These are phyloP conservation scores for Venturia nashicola DNA, from an alignment of 2,329 filamentous ascomycete genomes.

Conservation along the genomic window DNA sequence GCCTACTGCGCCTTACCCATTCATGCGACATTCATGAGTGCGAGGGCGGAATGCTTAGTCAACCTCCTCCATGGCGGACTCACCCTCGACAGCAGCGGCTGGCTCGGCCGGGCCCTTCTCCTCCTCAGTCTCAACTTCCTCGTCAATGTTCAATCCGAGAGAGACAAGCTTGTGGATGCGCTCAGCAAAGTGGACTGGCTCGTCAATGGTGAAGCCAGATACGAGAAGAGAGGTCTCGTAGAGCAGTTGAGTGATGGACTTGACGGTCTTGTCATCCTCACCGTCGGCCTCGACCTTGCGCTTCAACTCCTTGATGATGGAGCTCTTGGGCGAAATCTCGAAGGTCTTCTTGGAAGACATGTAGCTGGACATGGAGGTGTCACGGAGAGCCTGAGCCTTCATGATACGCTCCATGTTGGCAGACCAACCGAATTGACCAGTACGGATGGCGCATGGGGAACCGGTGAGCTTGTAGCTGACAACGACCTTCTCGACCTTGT, in stretches of 20 bases:
- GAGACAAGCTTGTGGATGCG: slow-evolving; percentile 99
- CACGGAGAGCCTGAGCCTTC: slow-evolving; percentile 99
- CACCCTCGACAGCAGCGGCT: slow-evolving; percentile 53
- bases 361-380: slow-evolving; percentile 99
- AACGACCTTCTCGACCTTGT: slow-evolving; percentile 99
- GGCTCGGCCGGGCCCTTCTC: slow-evolving; percentile 39
- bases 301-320: slow-evolving; percentile 98
- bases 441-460: slow-evolving; percentile 96
- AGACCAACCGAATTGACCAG: slow-evolving; percentile 98
- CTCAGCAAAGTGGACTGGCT: slow-evolving; percentile 95
- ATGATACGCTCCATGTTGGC: slow-evolving; percentile 99
- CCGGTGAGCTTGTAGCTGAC: slow-evolving; percentile 95
- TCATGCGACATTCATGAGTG: background rate
- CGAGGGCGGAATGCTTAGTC: slow-evolving; percentile 51
- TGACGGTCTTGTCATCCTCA: slow-evolving; percentile 97
- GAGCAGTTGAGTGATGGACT: slow-evolving; percentile 95
- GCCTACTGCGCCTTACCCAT: slow-evolving; percentile 3
- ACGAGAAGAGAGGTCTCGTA: slow-evolving; percentile 98
- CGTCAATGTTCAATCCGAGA: slow-evolving; percentile 92
- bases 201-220: slow-evolving; percentile 98
- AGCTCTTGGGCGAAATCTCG: slow-evolving; percentile 97
- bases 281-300: slow-evolving; percentile 97
- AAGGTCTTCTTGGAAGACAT: slow-evolving; percentile 99
- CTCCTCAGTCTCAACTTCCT: slow-evolving; percentile 63
- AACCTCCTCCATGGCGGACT: slow-evolving; percentile 99